These are phyloP conservation scores for Lactarius psammicola DNA, from an alignment of 768 basidiomycete species.

Conservation along the genomic window DNA sequence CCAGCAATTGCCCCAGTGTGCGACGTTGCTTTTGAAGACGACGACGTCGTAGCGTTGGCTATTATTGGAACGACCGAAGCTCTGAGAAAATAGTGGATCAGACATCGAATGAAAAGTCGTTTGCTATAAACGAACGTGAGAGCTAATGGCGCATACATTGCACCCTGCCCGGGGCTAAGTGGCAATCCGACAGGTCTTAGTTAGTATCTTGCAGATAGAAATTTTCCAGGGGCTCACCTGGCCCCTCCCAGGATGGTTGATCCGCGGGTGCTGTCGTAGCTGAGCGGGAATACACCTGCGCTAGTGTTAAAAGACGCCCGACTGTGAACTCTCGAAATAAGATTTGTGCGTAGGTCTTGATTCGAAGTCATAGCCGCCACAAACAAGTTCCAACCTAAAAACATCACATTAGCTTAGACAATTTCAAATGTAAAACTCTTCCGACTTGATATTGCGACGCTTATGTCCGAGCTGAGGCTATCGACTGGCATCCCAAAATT, in stretches of 20 bases:
- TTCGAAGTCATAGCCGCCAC: conserved; percentile 11
- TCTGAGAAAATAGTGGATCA: not conserved
- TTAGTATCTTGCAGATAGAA: not conserved
- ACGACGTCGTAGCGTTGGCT: not conserved
- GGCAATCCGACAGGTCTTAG: not conserved
- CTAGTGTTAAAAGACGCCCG: conserved; percentile 14
- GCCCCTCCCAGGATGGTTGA: conserved; percentile 5
- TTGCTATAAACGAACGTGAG: conserved; percentile 22
- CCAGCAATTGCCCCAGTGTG: conserved; percentile 24
- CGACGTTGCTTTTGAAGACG: not conserved
- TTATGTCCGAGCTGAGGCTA: not conserved
- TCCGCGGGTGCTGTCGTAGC: conserved; percentile 8
- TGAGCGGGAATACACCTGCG: conserved; percentile 13
- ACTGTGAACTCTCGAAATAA: conserved; percentile 18
- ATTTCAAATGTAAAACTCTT: not conserved
- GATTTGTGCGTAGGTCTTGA: not conserved
- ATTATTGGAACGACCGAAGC: not conserved
- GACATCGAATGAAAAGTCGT: not conserved
- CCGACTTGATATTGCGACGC: not conserved
- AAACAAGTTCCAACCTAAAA: conserved; percentile 21
- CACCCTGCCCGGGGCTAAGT: conserved; percentile 30
- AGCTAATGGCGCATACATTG: conserved; percentile 31
- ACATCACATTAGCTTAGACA: not conserved
- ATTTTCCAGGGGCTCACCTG: conserved; percentile 13
- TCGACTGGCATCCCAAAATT: conserved; percentile 20